A percentile compares a stretch with the other conserved stretches of the same genome.
These are phyloP conservation scores for Aspergillus udagawae DNA, from an alignment of 2,329 filamentous ascomycete genomes.

Conservation along the genomic window DNA sequence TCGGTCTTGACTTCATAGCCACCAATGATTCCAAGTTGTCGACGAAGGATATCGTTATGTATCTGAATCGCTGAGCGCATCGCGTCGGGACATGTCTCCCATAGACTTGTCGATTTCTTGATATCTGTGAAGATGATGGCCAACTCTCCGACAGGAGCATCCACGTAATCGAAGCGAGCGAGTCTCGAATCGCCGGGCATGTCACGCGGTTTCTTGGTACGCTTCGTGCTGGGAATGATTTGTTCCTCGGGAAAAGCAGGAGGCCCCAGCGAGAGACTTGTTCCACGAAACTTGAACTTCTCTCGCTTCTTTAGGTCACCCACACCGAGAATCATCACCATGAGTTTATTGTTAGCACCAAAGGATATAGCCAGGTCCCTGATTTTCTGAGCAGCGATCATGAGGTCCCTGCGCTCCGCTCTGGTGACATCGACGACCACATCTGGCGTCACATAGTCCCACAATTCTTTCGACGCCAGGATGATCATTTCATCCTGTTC, in stretches of 20 bases:
- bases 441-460: slow-evolving; percentile 88
- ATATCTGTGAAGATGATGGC: slow-evolving; percentile 98
- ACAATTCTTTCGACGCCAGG: slow-evolving; percentile 85
- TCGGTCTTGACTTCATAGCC: slow-evolving; percentile 99
- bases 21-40: slow-evolving; percentile 87
- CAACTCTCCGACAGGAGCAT: slow-evolving; percentile 84
- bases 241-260: slow-evolving; percentile 62
- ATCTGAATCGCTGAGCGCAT: slow-evolving; percentile 97
- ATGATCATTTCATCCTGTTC: slow-evolving; percentile 93
- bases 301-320: slow-evolving; percentile 85
- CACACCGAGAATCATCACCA: slow-evolving; percentile 98
- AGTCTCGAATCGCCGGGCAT: slow-evolving; percentile 76
- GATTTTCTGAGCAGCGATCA: slow-evolving; percentile 91
- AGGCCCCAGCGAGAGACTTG: slow-evolving; percentile 81
- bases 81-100: slow-evolving; percentile 90
- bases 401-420: slow-evolving; percentile 80
- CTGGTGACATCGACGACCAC: slow-evolving; percentile 88
- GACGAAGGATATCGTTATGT: slow-evolving; percentile 94
- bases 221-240: slow-evolving; percentile 61
- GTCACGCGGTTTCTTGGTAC: slow-evolving; percentile 58
- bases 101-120: slow-evolving; percentile 93
- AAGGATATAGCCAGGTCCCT: slow-evolving; percentile 94
- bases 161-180: slow-evolving; percentile 83
- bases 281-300: slow-evolving; percentile 67
- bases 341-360: slow-evolving; percentile 88